Evolutionary conservation across 768 basidiomycete genomes (phyloP).

Genomic region (Leccinum fibrillosum): DNA sequence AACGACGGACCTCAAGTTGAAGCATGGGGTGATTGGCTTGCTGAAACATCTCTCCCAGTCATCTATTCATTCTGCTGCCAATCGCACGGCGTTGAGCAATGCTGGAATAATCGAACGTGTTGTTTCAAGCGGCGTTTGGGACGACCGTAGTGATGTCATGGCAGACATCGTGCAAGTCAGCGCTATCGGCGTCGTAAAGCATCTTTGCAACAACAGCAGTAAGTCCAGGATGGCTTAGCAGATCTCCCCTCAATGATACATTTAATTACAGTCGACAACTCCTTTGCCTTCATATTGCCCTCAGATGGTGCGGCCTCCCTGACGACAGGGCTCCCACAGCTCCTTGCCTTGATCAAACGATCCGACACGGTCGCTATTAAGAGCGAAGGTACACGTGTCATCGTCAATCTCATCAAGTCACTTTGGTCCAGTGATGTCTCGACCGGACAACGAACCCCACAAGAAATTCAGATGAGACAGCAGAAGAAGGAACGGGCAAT

Average conservation of each 20-base stretch:
- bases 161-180: conserved; percentile 84
- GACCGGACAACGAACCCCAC: conserved; percentile 26
- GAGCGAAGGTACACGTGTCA: conserved; percentile 85
- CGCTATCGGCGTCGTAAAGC: conserved; percentile 86
- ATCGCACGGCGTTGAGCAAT: conserved; percentile 57
- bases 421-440: conserved; percentile 58
- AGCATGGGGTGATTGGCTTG: conserved; percentile 85
- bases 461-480: conserved; percentile 39
- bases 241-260: conserved; percentile 27
- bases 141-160: conserved; percentile 68
- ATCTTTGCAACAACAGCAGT: conserved; percentile 80
- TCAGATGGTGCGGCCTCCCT: conserved; percentile 26
- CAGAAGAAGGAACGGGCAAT: conserved; percentile 54
- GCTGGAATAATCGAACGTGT: conserved; percentile 64
- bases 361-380: conserved; percentile 80
- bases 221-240: conserved; percentile 21
- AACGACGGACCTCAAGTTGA: conserved; percentile 70
- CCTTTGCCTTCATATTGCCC: conserved; percentile 50
- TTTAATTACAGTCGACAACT: conserved; percentile 39
- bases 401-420: conserved; percentile 83
- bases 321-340: conserved; percentile 58
- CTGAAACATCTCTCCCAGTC: conserved; percentile 83
- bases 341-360: conserved; percentile 72
- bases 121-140: conserved; percentile 63
- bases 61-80: conserved; percentile 51